Evolutionary conservation across 2,329 filamentous ascomycete species (phyloP), one percentile per base, ranked within the genome.

Genomic region (Xylaria sp.): DNA sequence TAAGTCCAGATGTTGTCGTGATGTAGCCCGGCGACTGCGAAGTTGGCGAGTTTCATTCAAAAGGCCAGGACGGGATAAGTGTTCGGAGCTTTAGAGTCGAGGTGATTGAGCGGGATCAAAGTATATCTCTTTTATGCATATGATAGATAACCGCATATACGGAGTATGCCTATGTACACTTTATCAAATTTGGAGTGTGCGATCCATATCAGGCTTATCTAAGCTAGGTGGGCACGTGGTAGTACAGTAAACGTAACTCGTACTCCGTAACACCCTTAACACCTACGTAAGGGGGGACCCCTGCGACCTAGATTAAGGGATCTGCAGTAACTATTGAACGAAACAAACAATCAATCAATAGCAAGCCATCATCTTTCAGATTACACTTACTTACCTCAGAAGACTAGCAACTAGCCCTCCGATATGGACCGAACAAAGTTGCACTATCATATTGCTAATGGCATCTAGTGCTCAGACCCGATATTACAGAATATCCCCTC

Each of bases 301-400:
- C 20, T 46, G 43, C 20, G 20, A 6, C 43, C n/a, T 20, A 18
- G 20, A 46, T 12, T 46, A 46, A 45, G 41, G 41, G 41, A 52
- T 52, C 15, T 5, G 15, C 18, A 28, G 45, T 3, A n/a, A n/a
- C n/a, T n/a, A 32, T n/a, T 30, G 25, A 52, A n/a, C 15, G n/a
- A 52, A 48, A 52, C 46, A 13, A 50, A 25, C 48, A 52, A 52
- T 30, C 48, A 32, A 7, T 52, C 48, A 28, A 52, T n/a, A 52
- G 15, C 48, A 52, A 52, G 18, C 48, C 48, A 52, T 52, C 13
- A 15, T 50, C 12, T 50, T 28, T 30, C 23, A 46, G 41, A 46
- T 46, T 23, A 36, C 50, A 41, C 20, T 20, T 39, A 8, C 34
- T 20, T 39, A 8, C 34, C 53, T 7, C 9, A 25, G 12, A 20